Evolutionary conservation across 192 early-diverging fungal species (phyloP).

Genomic region (Coemansia sp.): DNA sequence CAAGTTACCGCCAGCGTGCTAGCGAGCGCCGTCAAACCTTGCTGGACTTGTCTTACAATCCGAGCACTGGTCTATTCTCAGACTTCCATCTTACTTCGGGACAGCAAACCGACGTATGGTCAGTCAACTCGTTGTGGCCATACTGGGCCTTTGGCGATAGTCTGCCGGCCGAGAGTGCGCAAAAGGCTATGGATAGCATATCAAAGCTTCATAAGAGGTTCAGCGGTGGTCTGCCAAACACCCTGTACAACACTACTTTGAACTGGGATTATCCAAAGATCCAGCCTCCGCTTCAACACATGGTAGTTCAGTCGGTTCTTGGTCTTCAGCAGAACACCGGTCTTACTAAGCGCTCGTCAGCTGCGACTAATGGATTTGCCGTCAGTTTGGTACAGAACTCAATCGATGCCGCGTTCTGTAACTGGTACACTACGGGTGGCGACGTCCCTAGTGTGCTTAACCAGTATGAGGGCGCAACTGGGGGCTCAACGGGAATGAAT

Average conservation of each 20-base stretch:
- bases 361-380: background rate
- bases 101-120: conserved; percentile 48
- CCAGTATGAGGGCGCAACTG: conserved; percentile 9
- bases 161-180: conserved; percentile 21
- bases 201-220: conserved; percentile 47
- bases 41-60: conserved; percentile 61
- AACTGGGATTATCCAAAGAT: conserved; percentile 75
- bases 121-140: conserved; percentile 65
- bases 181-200: conserved; percentile 54
- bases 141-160: conserved; percentile 60
- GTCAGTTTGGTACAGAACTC: conserved; percentile 57
- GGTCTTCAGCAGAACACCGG: conserved; percentile 4
- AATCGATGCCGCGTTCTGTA: conserved; percentile 64
- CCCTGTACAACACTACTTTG: conserved; percentile 61
- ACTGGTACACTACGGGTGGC: conserved; percentile 74
- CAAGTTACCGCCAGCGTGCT: conserved; percentile 38
- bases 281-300: conserved; percentile 68
- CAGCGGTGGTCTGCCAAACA: conserved; percentile 67
- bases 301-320: conserved; percentile 46
- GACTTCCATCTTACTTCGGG: conserved; percentile 63
- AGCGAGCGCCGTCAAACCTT: conserved; percentile 58
- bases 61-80: conserved; percentile 50
- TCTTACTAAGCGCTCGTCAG: background rate
- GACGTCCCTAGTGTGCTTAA: conserved; percentile 55
- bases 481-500: conserved; percentile 16